These are phyloP conservation scores for Crinitomyces ghanaensis DNA, from an alignment of 805 yeast species.

Conservation along the genomic window DNA sequence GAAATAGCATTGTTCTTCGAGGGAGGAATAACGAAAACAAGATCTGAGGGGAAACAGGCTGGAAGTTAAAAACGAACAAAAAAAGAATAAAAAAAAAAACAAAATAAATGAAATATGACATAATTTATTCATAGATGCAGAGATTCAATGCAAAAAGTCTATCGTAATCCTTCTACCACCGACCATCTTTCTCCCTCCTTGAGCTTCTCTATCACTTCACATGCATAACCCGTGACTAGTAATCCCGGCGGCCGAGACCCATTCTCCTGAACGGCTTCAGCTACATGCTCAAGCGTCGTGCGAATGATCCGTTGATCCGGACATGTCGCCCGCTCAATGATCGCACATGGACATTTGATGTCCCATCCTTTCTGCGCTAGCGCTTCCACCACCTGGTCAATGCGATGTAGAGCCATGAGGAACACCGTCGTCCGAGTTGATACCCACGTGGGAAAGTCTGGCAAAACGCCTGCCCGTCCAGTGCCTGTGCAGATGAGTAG, in stretches of 20 bases:
- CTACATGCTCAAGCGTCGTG: constrained; percentile 54
- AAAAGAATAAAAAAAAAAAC: too few species aligned
- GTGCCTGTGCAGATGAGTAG: constrained; percentile 91
- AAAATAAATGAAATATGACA: too few species aligned
- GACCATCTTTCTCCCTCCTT: constrained; percentile 28
- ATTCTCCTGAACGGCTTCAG: constrained; percentile 58
- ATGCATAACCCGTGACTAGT: constrained; percentile 69
- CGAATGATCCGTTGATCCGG: constrained; percentile 83
- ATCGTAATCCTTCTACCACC: constrained; percentile 34
- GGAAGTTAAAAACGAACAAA: too few species aligned
- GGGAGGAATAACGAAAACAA: not conserved
- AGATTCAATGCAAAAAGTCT: not conserved
- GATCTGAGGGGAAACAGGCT: not conserved
- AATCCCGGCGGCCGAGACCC: constrained; percentile 94
- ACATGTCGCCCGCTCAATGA: constrained; percentile 83
- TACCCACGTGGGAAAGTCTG: constrained; percentile 65
- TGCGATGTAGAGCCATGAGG: constrained; percentile 80
- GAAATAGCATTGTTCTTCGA: too few species aligned
- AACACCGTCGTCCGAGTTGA: constrained; percentile 71
- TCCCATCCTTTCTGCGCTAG: constrained; percentile 60
- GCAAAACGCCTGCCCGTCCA: constrained; percentile 76
- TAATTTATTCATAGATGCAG: too few species aligned
- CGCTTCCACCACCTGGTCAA: constrained; percentile 24
- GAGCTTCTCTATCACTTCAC: constrained; percentile 37
- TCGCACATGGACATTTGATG: constrained; percentile 60